phyloP scores from a whole-genome alignment of 1,284 basidiomycete genomes.

The Hymenochaete sp. region DNA sequence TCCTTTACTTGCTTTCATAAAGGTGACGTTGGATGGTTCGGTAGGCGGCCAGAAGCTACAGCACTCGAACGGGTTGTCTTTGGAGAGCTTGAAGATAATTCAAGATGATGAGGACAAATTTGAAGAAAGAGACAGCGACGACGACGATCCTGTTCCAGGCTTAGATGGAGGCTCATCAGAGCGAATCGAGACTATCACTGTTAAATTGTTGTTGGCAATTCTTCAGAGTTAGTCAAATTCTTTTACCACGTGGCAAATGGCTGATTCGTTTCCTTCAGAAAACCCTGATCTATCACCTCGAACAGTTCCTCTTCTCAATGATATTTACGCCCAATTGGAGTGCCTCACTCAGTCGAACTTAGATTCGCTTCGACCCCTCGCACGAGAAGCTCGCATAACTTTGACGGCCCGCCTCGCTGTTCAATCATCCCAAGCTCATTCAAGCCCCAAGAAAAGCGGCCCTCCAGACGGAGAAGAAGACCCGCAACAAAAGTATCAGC shows the following conservation, averaged over 20 bases:
- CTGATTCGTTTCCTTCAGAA: conserved; percentile 40
- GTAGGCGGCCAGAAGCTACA: conserved; percentile 19
- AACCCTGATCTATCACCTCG: conserved; percentile 59
- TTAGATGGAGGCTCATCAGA: conserved; percentile 36
- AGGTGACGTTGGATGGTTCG: conserved; percentile 47
- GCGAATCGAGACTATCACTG: conserved; percentile 66
- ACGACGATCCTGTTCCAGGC: conserved; percentile 39
- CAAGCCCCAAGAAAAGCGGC: conserved; percentile 21
- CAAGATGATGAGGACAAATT: conserved; percentile 28
- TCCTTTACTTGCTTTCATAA: conserved; percentile 72
- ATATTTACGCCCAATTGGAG: conserved; percentile 64
- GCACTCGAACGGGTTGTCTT: conserved; percentile 22
- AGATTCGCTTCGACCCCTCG: conserved; percentile 45
- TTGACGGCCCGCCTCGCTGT: conserved; percentile 70
- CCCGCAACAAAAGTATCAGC: conserved; percentile 68
- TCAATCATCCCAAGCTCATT: too few species aligned
- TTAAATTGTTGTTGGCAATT: conserved; percentile 71
- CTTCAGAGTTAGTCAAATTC: conserved; percentile 56
- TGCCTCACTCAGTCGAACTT: conserved; percentile 40
- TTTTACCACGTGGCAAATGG: not conserved
- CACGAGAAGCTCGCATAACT: conserved; percentile 73
- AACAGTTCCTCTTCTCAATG: conserved; percentile 54
- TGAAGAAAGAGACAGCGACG: conserved; percentile 45
- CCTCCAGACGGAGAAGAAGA: conserved; percentile 28
- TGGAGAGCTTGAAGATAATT: conserved; percentile 38